Evolutionary conservation across 352 stramenopile species (phyloP).

Genomic region (Globisporangium abappressorium): DNA sequence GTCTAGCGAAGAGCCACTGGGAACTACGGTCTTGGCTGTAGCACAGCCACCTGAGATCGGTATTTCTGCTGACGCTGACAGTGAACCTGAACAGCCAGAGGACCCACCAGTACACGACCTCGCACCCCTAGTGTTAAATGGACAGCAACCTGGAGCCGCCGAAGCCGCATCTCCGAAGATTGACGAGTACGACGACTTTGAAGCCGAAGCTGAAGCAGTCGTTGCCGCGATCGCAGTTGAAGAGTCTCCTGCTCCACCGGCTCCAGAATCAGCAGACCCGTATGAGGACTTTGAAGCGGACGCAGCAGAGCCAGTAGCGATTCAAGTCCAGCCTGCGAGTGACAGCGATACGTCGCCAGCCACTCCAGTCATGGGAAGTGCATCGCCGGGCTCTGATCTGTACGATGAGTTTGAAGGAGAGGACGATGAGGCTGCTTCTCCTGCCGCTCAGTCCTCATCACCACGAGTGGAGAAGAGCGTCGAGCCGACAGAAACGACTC

Average conservation of each 20-base stretch:
- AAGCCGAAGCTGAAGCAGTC: slow-evolving; percentile 1
- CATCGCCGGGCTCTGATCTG: slow-evolving; percentile 2
- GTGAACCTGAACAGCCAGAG: background rate
- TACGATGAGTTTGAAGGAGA: slow-evolving; percentile 16
- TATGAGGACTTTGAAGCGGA: slow-evolving; percentile 14
- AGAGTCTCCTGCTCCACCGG: background rate
- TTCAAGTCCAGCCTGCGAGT: slow-evolving; percentile 1
- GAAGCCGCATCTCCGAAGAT: background rate
- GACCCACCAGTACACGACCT: background rate
- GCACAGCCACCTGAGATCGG: background rate
- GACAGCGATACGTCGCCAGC: background rate
- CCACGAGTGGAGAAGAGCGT: background rate
- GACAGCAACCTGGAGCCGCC: background rate
- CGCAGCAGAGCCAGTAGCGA: background rate
- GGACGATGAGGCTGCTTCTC: background rate
- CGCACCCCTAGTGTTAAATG: background rate
- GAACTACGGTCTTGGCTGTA: background rate
- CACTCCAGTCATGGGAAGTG: background rate
- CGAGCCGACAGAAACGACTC: background rate
- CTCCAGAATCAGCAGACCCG: background rate
- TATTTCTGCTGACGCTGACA: background rate
- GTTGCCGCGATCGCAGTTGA: background rate
- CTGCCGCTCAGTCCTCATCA: background rate
- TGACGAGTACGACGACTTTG: slow-evolving; percentile 12
- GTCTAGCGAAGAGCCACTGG: background rate